Conservation (phyloP, 1,284 basidiomycete species). For the Apiotrichum sp. region DNA sequence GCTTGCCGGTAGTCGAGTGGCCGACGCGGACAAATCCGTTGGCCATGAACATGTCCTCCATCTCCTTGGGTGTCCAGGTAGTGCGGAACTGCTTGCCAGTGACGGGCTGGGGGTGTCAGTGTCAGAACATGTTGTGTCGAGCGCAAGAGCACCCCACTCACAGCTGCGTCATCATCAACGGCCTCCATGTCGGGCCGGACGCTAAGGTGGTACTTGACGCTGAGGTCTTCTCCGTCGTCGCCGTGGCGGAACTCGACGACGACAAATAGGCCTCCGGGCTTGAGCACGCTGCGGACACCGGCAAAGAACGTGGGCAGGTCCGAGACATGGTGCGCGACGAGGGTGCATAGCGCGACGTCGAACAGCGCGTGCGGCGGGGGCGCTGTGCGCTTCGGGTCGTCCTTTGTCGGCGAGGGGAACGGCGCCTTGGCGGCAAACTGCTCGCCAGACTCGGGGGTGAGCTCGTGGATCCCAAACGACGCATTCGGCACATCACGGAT, state of each 20-base stretch:
- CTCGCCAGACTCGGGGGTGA: constrained; percentile 13
- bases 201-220: background rate
- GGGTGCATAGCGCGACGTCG: constrained; percentile 29
- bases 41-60: background rate
- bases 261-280: constrained; percentile 12
- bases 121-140: no score
- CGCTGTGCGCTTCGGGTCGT: constrained; percentile 13
- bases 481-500: constrained; percentile 5
- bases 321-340: constrained; percentile 37
- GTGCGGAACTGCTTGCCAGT: constrained; percentile 11
- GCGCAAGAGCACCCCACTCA: background rate
- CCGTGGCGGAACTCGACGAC: constrained; percentile 14
- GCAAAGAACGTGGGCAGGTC: constrained; percentile 8
- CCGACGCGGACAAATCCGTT: constrained; percentile 24
- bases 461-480: constrained; percentile 17
- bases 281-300: constrained; percentile 9
- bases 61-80: constrained; percentile 4
- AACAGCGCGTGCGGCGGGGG: constrained; percentile 19
- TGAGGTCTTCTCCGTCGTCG: constrained; percentile 12
- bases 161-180: constrained; percentile 5
- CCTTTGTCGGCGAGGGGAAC: constrained; percentile 18
- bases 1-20: constrained; percentile 17
- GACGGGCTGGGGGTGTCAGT: constrained; percentile 1
- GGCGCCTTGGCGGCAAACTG: constrained; percentile 10
- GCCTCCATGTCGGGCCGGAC: background rate